phyloP scores from a whole-genome alignment of 352 stramenopile species.

The Globisporangium lucens region DNA sequence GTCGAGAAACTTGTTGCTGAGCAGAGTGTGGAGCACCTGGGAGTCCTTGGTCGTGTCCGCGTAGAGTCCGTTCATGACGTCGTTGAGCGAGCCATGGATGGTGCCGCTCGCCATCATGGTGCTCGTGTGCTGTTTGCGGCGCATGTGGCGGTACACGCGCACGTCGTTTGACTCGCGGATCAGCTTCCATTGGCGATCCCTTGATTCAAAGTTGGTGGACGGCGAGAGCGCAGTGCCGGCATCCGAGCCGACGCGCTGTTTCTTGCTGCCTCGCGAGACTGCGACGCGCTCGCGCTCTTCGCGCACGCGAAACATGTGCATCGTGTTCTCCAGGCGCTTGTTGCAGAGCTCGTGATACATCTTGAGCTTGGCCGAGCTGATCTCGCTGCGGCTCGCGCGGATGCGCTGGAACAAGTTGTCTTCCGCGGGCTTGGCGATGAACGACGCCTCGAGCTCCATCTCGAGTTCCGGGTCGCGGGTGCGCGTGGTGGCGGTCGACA shows the following conservation, averaged over 20 bases:
- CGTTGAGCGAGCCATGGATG: conserved; percentile 53
- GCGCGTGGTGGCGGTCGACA: conserved; percentile 11
- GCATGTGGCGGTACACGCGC: conserved; percentile 48
- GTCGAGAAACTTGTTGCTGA: conserved; percentile 57
- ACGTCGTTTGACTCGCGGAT: conserved; percentile 60
- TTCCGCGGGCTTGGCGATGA: conserved; percentile 13
- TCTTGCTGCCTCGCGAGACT: conserved; percentile 17
- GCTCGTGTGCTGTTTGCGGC: conserved; percentile 37
- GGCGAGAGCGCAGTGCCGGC: not conserved
- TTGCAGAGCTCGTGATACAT: conserved; percentile 51
- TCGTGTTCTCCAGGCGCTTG: conserved; percentile 35
- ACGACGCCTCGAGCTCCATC: conserved; percentile 18
- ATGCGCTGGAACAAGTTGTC: conserved; percentile 16
- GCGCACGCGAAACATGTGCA: conserved; percentile 43
- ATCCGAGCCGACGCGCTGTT: conserved; percentile 15
- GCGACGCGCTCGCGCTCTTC: conserved; percentile 36
- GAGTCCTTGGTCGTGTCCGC: conserved; percentile 68
- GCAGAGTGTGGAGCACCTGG: conserved; percentile 54
- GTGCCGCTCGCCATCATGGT: conserved; percentile 60
- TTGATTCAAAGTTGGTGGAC: conserved; percentile 11
- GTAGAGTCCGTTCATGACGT: conserved; percentile 80
- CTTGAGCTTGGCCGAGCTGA: conserved; percentile 38
- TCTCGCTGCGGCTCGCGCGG: conserved; percentile 26
- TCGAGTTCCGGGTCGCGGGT: conserved; percentile 16
- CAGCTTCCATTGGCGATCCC: conserved; percentile 58